Conservation (phyloP, 768 basidiomycete species). For the Zangia roseola region DNA sequence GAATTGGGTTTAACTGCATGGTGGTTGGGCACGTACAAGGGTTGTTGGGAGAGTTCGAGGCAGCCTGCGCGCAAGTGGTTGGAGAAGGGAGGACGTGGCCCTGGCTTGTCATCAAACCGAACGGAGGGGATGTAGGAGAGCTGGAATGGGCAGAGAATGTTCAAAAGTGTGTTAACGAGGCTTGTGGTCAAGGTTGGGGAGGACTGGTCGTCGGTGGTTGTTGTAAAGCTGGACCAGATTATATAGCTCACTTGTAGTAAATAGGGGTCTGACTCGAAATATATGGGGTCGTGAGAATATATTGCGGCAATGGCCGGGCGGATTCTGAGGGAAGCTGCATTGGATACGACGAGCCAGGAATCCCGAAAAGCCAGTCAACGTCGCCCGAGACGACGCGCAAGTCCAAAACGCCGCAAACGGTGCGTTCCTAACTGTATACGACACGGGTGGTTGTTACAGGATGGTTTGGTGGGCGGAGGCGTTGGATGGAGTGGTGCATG, state of each 20-base stretch:
- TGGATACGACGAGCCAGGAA: slow-evolving; percentile 23
- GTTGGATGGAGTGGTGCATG: slow-evolving; percentile 36
- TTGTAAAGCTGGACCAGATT: slow-evolving; percentile 56
- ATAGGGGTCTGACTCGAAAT: slow-evolving; percentile 14
- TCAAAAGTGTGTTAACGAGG: slow-evolving; percentile 21
- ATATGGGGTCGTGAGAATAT: slow-evolving; percentile 16
- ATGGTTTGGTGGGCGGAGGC: slow-evolving; percentile 8
- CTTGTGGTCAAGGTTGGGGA: slow-evolving; percentile 35
- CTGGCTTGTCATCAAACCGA: slow-evolving; percentile 70
- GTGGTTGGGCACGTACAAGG: slow-evolving; percentile 40
- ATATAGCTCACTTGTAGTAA: slow-evolving; percentile 37
- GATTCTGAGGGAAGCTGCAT: slow-evolving; percentile 9
- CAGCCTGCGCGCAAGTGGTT: slow-evolving; percentile 14
- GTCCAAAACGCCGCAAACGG: slow-evolving; percentile 38
- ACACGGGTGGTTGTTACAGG: slow-evolving; percentile 4
- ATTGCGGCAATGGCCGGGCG: slow-evolving; percentile 21
- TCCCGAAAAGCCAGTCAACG: slow-evolving; percentile 34
- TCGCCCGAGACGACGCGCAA: slow-evolving; percentile 41
- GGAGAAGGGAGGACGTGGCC: slow-evolving; percentile 29
- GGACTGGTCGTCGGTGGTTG: slow-evolving; percentile 69
- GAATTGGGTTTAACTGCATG: slow-evolving; percentile 78
- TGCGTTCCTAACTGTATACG: slow-evolving; percentile 30
- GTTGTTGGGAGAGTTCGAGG: slow-evolving; percentile 39
- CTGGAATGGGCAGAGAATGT: slow-evolving; percentile 39
- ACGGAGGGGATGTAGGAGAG: slow-evolving; percentile 48